phyloP scores from a whole-genome alignment of 2,329 filamentous ascomycete species.

The Diaporthe ilicicola region DNA sequence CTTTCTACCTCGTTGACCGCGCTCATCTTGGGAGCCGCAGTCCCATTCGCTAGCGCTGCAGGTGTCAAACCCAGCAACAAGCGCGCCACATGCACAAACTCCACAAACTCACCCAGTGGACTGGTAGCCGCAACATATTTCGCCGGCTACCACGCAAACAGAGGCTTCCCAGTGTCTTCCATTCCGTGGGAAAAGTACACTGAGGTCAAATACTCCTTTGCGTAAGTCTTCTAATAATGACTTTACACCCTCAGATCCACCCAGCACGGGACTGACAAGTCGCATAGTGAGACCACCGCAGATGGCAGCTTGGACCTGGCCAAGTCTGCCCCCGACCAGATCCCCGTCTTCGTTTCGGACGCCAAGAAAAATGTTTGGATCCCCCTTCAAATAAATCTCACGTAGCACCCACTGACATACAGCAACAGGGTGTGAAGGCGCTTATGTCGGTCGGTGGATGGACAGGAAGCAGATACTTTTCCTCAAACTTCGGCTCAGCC shows the following conservation, averaged over 20 bases:
- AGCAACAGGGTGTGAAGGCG: conserved; percentile 26
- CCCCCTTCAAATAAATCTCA: not conserved
- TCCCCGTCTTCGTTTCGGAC: conserved; percentile 31
- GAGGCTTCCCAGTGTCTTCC: conserved; percentile 28
- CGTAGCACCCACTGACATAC: not conserved
- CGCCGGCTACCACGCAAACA: conserved; percentile 34
- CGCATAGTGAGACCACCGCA: conserved; percentile 23
- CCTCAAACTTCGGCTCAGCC: conserved; percentile 20
- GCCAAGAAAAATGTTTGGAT: conserved; percentile 24
- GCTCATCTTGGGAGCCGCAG: conserved; percentile 3
- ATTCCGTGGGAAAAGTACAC: conserved; percentile 35
- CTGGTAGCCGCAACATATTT: conserved; percentile 30
- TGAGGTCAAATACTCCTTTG: conserved; percentile 34
- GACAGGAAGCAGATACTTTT: conserved; percentile 30
- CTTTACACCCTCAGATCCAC: not conserved
- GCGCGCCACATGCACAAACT: no score
- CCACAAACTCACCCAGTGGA: not conserved
- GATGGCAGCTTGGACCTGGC: conserved; percentile 27
- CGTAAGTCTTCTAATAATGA: not conserved
- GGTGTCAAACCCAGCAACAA: not conserved
- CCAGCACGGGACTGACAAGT: not conserved
- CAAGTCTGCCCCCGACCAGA: conserved; percentile 22
- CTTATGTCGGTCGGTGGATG: conserved; percentile 32
- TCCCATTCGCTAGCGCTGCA: not conserved
- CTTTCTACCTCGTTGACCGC: conserved; percentile 1